Base-by-base conservation (phyloP, 2,329 filamentous ascomycete species). In the Didymellaceae sp. region DNA sequence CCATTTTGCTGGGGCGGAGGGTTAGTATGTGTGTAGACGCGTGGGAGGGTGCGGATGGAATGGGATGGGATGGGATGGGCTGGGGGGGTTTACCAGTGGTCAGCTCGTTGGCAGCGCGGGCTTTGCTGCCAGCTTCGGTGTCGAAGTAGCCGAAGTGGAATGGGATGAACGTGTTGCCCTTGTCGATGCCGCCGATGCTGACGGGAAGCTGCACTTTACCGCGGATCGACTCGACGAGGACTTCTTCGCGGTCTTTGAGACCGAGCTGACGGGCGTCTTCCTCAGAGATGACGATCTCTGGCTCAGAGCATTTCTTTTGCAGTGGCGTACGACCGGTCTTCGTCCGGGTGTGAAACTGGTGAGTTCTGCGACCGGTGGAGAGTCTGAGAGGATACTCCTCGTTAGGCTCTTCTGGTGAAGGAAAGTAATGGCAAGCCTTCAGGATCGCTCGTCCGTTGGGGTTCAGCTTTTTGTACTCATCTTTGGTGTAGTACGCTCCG, bases 71-170 rank as follows among this genome's bases (percentile, higher is more conserved):
- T n/a, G n/a, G n/a, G n/a, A n/a, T n/a, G n/a, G n/a, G n/a, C n/a
- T n/a, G 21, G 22, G 13, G 14, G 28, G 33, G 18, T 9, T 45
- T 39, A 50, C 40, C 47, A 31, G 48, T 52, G 9, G 48, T 52
- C 18, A 46, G 17, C 31, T 52, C 42, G 20, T 52, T 52, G 13
- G 41, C 48, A 17, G 48, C 41, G 9, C 37, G 37, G 4, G 48
- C 48, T 37, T 45, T 52, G 22, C 48, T 31, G 11, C 38, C 48
- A 13, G 6, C 9, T 5, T 41, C 45, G n/a, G 31, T 20, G 18
- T 52, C 48, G 14, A 52, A 52, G 21, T 52, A 45, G 4, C 48
- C 48, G n/a, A 52, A 52, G 22, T 52, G 48, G 35, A 52, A 52
- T 6, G 48, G 48, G 24, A 52, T 52, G 30, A 52, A 52, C 2